phyloP scores from a whole-genome alignment of 2,329 filamentous ascomycete genomes.

The Pestalotiopsis fici region DNA sequence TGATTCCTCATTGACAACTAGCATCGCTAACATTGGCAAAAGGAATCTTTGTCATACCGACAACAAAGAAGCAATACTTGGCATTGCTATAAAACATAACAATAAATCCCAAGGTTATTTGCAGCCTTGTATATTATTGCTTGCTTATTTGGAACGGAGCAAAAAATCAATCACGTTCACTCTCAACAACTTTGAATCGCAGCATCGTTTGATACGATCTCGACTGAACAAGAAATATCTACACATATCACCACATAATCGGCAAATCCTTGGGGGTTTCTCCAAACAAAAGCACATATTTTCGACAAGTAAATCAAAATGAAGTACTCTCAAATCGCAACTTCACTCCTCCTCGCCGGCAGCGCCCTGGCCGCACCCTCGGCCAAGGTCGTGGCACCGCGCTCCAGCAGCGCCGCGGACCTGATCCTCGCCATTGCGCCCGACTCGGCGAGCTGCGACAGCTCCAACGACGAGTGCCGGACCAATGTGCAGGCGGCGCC shows the following conservation, averaged over 20 bases:
- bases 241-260: not conserved
- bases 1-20: not conserved
- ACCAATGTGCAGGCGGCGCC: slow-evolving; percentile 64
- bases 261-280: not conserved
- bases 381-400: not conserved
- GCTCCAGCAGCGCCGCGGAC: not conserved
- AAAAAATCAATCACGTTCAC: too few relatives aligned
- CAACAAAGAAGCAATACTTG: not conserved
- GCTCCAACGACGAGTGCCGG: slow-evolving; percentile 59
- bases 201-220: slow-evolving; percentile 11
- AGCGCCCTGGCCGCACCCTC: slow-evolving; percentile 8
- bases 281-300: not conserved
- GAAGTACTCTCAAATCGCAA: slow-evolving; percentile 9
- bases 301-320: slow-evolving; percentile 1
- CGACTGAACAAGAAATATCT: not conserved
- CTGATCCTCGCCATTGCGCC: slow-evolving; percentile 59
- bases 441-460: slow-evolving; percentile 52
- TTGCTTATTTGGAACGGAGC: not conserved
- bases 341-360: slow-evolving; percentile 9
- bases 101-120: not conserved
- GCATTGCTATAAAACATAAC: not conserved
- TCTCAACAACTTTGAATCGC: not conserved
- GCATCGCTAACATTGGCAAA: not conserved
- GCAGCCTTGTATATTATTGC: too few relatives aligned
- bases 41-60: not conserved